Conservation (phyloP, 2,329 filamentous ascomycete genomes). For the Alternaria alternata region DNA sequence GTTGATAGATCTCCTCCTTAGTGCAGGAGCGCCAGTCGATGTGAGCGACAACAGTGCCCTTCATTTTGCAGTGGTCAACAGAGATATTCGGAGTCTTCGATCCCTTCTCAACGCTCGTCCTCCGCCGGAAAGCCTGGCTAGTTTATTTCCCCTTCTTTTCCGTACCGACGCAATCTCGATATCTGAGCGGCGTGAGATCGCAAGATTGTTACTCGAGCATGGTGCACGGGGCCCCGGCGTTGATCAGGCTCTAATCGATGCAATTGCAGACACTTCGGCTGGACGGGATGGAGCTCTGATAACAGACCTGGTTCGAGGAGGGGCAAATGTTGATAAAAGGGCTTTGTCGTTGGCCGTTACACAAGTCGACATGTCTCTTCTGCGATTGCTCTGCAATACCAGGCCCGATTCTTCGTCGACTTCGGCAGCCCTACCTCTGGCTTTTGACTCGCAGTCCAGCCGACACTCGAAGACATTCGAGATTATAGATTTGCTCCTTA, state of each 20-base stretch:
- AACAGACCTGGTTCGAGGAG: conserved; percentile 34
- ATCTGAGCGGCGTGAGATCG: conserved; percentile 33
- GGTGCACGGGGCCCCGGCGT: conserved; percentile 41
- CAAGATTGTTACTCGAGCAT: conserved; percentile 33
- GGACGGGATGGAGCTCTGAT: conserved; percentile 37
- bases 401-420: conserved; percentile 30
- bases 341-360: conserved; percentile 34
- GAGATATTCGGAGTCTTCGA: conserved; percentile 32
- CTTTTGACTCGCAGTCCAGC: conserved; percentile 34
- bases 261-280: conserved; percentile 35
- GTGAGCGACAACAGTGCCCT: conserved; percentile 30
- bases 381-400: conserved; percentile 38
- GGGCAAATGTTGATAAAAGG: conserved; percentile 39
- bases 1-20: conserved; percentile 41
- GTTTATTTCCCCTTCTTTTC: conserved; percentile 32
- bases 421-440: conserved; percentile 40
- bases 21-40: conserved; percentile 35
- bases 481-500: conserved; percentile 41
- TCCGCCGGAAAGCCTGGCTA: conserved; percentile 31
- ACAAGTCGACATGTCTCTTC: conserved; percentile 38
- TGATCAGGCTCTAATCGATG: conserved; percentile 40
- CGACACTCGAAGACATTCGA: conserved; percentile 33
- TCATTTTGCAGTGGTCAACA: conserved; percentile 32
- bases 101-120: conserved; percentile 33
- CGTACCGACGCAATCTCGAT: conserved; percentile 25